Conservation (phyloP, 2,329 filamentous ascomycete species). For the Clonostachys rosea region DNA sequence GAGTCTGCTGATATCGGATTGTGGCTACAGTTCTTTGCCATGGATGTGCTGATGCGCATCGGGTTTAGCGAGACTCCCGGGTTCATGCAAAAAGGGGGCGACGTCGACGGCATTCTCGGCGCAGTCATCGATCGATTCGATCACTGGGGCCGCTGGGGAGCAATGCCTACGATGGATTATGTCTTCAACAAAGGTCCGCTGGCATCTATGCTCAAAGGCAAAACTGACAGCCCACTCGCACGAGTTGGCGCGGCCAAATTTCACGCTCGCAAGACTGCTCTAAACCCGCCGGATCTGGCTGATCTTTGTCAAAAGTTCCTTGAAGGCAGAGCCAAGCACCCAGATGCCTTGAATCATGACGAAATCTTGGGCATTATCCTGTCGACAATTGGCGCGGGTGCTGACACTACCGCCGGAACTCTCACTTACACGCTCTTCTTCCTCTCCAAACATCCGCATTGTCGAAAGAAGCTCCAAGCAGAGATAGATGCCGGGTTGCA, state of each 20-base stretch:
- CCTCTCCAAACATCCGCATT: neutral
- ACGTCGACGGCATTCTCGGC: constrained; percentile 2
- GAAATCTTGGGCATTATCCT: neutral
- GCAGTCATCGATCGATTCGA: constrained; percentile 3
- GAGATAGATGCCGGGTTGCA: neutral
- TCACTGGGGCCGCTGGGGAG: constrained; percentile 3
- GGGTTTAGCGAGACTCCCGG: constrained; percentile 1
- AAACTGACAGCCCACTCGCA: neutral
- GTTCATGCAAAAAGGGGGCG: constrained; percentile 1
- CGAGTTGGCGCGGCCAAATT: neutral
- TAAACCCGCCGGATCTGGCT: neutral
- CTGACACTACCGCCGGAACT: neutral
- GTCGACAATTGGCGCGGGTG: neutral
- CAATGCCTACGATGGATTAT: neutral
- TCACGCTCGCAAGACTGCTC: neutral
- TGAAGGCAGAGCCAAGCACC: constrained; percentile 2
- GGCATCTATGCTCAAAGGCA: neutral
- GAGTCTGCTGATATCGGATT: neutral
- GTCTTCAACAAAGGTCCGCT: constrained; percentile 1
- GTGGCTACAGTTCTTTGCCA: constrained; percentile 4
- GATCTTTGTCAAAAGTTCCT: constrained; percentile 3
- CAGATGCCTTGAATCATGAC: neutral
- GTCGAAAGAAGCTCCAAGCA: neutral
- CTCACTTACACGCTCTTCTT: neutral
- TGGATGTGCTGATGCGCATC: constrained; percentile 4